Evolutionary conservation across 495 filamentous ascomycete species (phyloP).

Genomic region (Gamarada debralockiae): DNA sequence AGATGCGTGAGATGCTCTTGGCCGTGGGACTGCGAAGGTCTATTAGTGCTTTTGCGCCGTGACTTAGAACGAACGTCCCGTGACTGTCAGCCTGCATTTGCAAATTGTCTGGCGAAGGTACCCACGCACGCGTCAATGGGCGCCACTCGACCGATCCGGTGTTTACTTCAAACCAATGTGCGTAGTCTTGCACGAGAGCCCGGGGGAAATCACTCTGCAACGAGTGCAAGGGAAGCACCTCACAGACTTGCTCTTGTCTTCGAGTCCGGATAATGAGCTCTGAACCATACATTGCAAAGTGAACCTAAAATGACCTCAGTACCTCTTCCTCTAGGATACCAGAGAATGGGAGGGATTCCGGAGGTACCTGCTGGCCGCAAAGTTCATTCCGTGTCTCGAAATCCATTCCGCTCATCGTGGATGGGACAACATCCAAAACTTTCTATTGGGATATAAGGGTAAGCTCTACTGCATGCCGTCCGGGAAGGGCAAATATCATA

Average conservation of each 20-base stretch:
- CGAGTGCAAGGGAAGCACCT: slow-evolving; percentile 36
- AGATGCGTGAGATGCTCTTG: slow-evolving; percentile 9
- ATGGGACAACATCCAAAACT: slow-evolving; percentile 24
- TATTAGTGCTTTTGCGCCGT: slow-evolving; percentile 1
- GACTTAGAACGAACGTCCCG: background rate
- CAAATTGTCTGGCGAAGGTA: slow-evolving; percentile 7
- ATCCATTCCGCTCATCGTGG: slow-evolving; percentile 21
- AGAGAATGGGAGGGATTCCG: background rate
- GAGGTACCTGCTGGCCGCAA: slow-evolving; percentile 23
- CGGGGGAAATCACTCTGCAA: slow-evolving; percentile 41
- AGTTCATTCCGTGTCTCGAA: slow-evolving; percentile 19
- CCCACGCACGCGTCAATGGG: slow-evolving; percentile 33
- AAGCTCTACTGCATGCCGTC: background rate
- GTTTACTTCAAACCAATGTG: slow-evolving; percentile 45
- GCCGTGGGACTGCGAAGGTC: slow-evolving; percentile 11
- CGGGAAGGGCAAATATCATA: slow-evolving; percentile 11
- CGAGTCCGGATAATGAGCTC: slow-evolving; percentile 20
- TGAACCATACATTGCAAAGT: slow-evolving; percentile 10
- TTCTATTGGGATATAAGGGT: slow-evolving; percentile 5
- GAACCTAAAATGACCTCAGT: slow-evolving; percentile 5
- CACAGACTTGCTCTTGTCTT: slow-evolving; percentile 15
- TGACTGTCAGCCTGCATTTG: background rate
- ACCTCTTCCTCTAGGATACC: too few species aligned
- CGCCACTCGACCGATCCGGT: slow-evolving; percentile 42
- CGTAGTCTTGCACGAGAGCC: slow-evolving; percentile 37